Conservation (phyloP, 2,329 filamentous ascomycete species). For the Clarireedia monteithiana region DNA sequence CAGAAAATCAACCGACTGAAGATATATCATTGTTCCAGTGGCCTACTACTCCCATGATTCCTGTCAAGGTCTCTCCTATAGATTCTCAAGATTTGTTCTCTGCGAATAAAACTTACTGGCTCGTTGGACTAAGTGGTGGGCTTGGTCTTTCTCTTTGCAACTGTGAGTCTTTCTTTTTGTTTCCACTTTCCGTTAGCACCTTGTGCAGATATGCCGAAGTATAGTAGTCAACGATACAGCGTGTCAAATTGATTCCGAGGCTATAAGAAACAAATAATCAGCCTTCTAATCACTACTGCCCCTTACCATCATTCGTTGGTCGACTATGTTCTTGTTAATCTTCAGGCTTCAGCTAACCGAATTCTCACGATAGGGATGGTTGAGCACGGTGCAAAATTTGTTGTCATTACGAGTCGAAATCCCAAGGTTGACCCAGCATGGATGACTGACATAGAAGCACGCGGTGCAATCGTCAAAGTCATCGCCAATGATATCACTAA, state of each 20-base stretch:
- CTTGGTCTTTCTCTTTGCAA: slow-evolving; percentile 32
- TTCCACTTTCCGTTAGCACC: too few relatives aligned
- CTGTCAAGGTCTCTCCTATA: not conserved
- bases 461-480: not conserved
- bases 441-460: not conserved
- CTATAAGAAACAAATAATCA: too few relatives aligned
- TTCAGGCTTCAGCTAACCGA: too few relatives aligned
- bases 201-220: too few relatives aligned
- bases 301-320: too few relatives aligned
- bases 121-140: slow-evolving; percentile 24
- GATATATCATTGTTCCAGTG: too few relatives aligned
- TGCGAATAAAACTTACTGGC: slow-evolving; percentile 25
- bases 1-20: too few relatives aligned
- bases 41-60: too few relatives aligned
- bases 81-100: not conserved
- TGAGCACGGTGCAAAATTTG: slow-evolving; percentile 30
- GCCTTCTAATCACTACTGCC: too few relatives aligned
- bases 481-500: not conserved
- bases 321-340: too few relatives aligned
- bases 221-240: too few relatives aligned
- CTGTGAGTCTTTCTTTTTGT: slow-evolving; percentile 17
- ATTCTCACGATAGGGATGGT: slow-evolving; percentile 28
- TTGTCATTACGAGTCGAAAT: slow-evolving; percentile 22
- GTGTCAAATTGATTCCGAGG: too few relatives aligned
- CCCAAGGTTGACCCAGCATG: slow-evolving; percentile 18